Base-by-base conservation (phyloP, 768 basidiomycete genomes). In the Boletus rubroflammeus region DNA sequence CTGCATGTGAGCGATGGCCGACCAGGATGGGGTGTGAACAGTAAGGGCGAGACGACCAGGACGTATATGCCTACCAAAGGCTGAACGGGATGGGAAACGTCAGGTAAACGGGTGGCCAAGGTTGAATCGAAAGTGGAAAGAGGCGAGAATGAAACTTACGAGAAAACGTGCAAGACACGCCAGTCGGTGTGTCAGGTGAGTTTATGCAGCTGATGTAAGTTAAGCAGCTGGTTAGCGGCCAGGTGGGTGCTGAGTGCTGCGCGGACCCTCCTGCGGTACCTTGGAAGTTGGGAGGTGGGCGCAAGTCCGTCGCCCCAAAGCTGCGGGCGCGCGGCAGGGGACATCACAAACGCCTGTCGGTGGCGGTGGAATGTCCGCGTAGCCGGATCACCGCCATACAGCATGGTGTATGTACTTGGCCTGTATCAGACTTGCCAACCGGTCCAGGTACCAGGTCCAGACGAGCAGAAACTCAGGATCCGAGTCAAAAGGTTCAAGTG, bases 51-150 rank as follows among this genome's bases (percentile, higher is more conserved):
- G 61, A 59, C 59, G 53, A 57, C 51, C 36, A 59, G 57, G 52
- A 61, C 50, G 71, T 61, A 67, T 69, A 61, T 58, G 55, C 59
- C 59, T 41, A 53, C 47, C 61, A 60, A 57, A 59, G 54, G 32
- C 46, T 56, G 59, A 59, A 55, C 64, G 62, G 69, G 68, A 67
- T 65, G 69, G 69, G 8, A 68, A 67, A 70, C 71, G 71, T 67
- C 69, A 72, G 69, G 69, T 65, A 70, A 72, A 72, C 69, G 67
- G 71, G 64, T 69, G 69, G 69, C 67, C 61, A 56, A 62, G 10
- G 64, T 34, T 51, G 51, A 59, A 59, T 60, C 65, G 50, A 68
- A 67, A 69, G 65, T 25, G 61, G 65, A 57, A 67, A 49, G 63
- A 61, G 59, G 58, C 53, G 36, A 58, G 53, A 57, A 62, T 54